A percentile compares a stretch with the other conserved stretches of the same genome.
Conservation (phyloP, 2,329 filamentous ascomycete genomes). For the Beauveria pseudobassiana region DNA sequence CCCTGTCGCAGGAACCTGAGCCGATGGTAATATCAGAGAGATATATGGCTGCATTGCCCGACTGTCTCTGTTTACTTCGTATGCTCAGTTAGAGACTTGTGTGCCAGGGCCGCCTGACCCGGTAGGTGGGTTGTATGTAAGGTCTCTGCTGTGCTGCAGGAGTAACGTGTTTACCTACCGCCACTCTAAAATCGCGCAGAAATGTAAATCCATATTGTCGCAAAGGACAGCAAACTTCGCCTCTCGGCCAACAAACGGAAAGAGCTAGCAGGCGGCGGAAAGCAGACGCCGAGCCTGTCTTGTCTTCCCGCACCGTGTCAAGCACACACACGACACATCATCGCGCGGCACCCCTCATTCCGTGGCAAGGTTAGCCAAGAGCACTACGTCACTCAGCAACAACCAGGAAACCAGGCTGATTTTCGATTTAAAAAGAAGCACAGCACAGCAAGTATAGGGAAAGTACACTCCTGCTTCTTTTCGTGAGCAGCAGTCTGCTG, state of each 20-base stretch:
- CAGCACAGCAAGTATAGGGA: background rate
- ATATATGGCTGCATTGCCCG: background rate
- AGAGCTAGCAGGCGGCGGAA: background rate
- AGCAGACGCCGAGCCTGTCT: slow-evolving; percentile 1
- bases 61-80: background rate
- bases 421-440: background rate
- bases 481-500: background rate
- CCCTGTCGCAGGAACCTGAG: background rate
- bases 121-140: background rate
- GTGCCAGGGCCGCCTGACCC: background rate
- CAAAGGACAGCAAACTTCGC: background rate
- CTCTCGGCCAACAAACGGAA: background rate
- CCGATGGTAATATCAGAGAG: background rate
- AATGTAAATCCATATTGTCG: background rate
- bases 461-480: background rate
- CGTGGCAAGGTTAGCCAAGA: background rate
- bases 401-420: background rate
- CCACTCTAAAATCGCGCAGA: background rate
- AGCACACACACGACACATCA: slow-evolving; percentile 4
- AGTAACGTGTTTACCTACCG: background rate
- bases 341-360: background rate
- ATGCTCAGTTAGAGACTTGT: background rate
- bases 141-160: background rate
- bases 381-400: background rate
- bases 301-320: background rate